These are phyloP conservation scores for Kwoniella sp. DNA, from an alignment of 768 basidiomycete genomes.

Conservation along the genomic window DNA sequence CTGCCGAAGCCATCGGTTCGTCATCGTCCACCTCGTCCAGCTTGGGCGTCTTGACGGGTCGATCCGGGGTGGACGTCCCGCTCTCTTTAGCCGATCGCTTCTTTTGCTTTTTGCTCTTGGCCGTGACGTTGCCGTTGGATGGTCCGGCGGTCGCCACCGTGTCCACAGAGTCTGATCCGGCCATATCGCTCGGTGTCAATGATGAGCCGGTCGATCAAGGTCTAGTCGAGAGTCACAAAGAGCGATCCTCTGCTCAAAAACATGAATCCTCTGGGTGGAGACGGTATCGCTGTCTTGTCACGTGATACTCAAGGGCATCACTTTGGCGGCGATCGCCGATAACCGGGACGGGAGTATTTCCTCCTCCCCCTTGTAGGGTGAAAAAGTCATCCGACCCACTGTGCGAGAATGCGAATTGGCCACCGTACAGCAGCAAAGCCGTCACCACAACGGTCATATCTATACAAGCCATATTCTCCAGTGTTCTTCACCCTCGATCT, in stretches of 20 bases:
- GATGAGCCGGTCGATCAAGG: too few relatives aligned
- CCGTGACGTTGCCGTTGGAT: constrained; percentile 5
- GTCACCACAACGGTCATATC: too few relatives aligned
- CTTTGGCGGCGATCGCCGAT: too few relatives aligned
- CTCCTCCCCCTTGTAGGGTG: background rate
- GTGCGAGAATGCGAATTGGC: too few relatives aligned
- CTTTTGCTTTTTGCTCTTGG: constrained; percentile 10
- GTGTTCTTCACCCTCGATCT: constrained; percentile 3
- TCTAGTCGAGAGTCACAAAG: too few relatives aligned
- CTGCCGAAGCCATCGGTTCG: background rate
- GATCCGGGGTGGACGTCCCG: constrained; percentile 9
- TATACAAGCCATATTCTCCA: background rate
- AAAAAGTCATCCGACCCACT: background rate
- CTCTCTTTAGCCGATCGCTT: constrained; percentile 16
- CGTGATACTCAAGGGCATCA: background rate
- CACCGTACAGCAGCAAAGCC: too few relatives aligned
- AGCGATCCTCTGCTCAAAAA: too few relatives aligned
- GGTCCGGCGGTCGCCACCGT: constrained; percentile 9
- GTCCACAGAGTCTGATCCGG: background rate
- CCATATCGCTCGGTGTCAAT: background rate
- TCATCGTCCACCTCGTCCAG: constrained; percentile 15
- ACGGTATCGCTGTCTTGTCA: background rate
- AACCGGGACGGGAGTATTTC: too few relatives aligned
- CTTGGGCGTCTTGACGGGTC: constrained; percentile 19
- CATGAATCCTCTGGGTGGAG: too few relatives aligned